Percentiles rank a stretch among this genome's conserved stretches.
Conservation (phyloP, 441 rosid genomes). For the Flueggea neowawraea region DNA sequence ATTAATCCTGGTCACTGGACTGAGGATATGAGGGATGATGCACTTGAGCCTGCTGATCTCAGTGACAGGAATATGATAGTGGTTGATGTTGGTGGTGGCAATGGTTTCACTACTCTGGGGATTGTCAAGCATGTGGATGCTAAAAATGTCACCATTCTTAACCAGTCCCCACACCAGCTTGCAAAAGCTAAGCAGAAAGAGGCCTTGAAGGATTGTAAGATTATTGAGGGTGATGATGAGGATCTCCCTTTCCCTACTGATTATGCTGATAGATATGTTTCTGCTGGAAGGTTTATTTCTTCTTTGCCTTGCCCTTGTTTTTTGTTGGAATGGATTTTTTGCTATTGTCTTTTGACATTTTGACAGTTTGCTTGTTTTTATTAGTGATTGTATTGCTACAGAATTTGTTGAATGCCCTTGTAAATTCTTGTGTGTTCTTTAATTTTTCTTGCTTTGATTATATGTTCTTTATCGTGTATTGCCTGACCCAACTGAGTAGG, state of each 20-base stretch:
- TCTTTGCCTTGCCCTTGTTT: background rate
- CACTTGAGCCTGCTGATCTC: conserved; percentile 95
- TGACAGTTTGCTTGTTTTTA: too few relatives aligned
- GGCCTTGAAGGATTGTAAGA: conserved; percentile 86
- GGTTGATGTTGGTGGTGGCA: conserved; percentile 97
- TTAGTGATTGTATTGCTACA: too few relatives aligned
- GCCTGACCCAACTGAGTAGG: too few relatives aligned
- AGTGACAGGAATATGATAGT: conserved; percentile 62
- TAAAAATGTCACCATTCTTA: conserved; percentile 84
- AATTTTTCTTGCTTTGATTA: too few relatives aligned
- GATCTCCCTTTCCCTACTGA: conserved; percentile 88
- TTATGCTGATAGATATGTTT: conserved; percentile 88
- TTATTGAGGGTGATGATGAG: conserved; percentile 93
- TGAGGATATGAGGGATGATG: conserved; percentile 97
- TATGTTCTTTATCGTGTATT: too few relatives aligned
- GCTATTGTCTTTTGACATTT: too few relatives aligned
- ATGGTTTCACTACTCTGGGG: conserved; percentile 92
- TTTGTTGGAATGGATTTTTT: too few relatives aligned
- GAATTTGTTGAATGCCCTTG: too few relatives aligned
- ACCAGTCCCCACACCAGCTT: conserved; percentile 96
- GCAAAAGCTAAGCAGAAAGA: conserved; percentile 90
- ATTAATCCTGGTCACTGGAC: conserved; percentile 96
- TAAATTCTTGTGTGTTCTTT: too few relatives aligned
- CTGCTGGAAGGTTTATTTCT: conserved; percentile 74
- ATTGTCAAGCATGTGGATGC: conserved; percentile 94